Evolutionary conservation across 2,329 filamentous ascomycete genomes (phyloP).

Genomic region (Botryotinia convoluta): DNA sequence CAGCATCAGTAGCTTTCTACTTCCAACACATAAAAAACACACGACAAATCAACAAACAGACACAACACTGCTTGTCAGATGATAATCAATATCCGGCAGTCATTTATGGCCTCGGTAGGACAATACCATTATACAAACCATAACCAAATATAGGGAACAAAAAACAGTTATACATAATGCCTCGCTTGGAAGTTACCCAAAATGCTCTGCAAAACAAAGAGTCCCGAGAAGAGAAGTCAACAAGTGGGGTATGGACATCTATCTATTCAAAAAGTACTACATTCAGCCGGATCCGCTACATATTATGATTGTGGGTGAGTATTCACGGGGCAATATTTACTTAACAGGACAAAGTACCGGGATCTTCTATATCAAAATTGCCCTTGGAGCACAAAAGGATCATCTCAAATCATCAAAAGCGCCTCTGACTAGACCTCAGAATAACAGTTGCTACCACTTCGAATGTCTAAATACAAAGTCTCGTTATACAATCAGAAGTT

Average conservation of each 20-base stretch:
- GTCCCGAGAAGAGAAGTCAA: background rate
- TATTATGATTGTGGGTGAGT: background rate
- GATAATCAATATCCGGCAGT: background rate
- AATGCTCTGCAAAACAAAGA: background rate
- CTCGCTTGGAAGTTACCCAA: background rate
- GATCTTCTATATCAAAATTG: background rate
- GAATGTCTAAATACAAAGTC: too few relatives aligned
- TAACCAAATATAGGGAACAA: background rate
- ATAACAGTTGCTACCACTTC: too few relatives aligned
- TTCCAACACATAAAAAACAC: too few relatives aligned
- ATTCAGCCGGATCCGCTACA: background rate
- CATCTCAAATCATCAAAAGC: too few relatives aligned
- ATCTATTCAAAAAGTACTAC: background rate
- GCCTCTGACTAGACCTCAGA: too few relatives aligned
- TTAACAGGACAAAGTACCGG: background rate
- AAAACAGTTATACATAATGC: background rate
- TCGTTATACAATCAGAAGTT: too few relatives aligned
- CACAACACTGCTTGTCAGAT: background rate
- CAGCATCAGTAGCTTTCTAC: background rate
- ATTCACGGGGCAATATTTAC: fast-evolving
- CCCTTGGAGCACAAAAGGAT: too few relatives aligned
- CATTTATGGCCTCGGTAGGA: background rate
- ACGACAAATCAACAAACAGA: background rate
- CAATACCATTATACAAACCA: background rate
- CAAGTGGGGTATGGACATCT: too few relatives aligned